Conservation (phyloP, 768 basidiomycete species). For the Boletus reticuloceps region DNA sequence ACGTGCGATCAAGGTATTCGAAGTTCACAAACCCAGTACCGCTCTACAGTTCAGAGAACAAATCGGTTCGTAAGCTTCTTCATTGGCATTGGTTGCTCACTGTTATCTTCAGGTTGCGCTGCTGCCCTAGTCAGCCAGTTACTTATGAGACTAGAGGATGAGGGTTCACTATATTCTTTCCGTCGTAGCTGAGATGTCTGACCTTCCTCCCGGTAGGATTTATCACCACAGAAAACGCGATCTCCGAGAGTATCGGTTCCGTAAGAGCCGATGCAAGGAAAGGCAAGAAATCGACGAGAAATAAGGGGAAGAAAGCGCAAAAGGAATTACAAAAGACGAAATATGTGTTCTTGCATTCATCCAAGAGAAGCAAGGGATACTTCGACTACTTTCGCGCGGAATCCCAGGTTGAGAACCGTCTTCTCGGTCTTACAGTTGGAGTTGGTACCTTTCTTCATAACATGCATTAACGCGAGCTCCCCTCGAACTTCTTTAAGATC, state of each 20-base stretch:
- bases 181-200: not conserved
- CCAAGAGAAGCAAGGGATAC: constrained; percentile 47
- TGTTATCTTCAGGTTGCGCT: constrained; percentile 44
- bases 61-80: constrained; percentile 46
- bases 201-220: constrained; percentile 46
- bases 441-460: constrained; percentile 35
- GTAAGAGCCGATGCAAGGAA: constrained; percentile 38
- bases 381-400: constrained; percentile 68
- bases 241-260: constrained; percentile 48
- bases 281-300: constrained; percentile 41
- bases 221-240: constrained; percentile 48
- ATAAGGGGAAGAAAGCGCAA: constrained; percentile 40
- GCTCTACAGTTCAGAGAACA: constrained; percentile 54
- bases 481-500: constrained; percentile 5
- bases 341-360: constrained; percentile 55
- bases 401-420: constrained; percentile 52
- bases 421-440: constrained; percentile 59
- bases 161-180: constrained; percentile 45
- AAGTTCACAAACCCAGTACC: constrained; percentile 44
- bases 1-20: constrained; percentile 68
- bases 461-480: not conserved
- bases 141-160: constrained; percentile 65
- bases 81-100: constrained; percentile 3
- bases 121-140: constrained; percentile 56
- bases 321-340: constrained; percentile 54